Percentiles rank a stretch among this genome's conserved stretches.
Conservation (phyloP, 495 filamentous ascomycete genomes). For the Tuber melanosporum region DNA sequence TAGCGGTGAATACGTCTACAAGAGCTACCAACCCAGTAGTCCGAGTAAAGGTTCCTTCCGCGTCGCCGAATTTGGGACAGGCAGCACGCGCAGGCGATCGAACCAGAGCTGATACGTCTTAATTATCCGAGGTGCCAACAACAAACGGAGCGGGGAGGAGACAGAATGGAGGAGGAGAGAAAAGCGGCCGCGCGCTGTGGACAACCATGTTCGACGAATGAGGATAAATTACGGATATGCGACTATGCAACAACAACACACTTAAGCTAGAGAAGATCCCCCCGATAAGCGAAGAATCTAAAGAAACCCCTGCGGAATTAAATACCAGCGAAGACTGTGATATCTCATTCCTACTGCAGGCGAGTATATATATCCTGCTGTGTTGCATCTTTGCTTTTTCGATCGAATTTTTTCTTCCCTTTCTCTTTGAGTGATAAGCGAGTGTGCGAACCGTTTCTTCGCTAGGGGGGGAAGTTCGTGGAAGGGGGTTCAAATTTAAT, state of each 20-base stretch:
- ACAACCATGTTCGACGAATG: neutral
- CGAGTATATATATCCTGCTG: neutral
- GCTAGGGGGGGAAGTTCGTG: neutral
- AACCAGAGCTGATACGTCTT: constrained; percentile 28
- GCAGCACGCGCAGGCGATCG: constrained; percentile 26
- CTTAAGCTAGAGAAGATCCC: neutral
- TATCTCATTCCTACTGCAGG: neutral
- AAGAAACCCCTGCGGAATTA: neutral
- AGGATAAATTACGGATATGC: neutral
- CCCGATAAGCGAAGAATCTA: neutral
- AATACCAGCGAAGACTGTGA: neutral
- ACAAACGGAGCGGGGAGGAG: neutral
- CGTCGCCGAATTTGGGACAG: constrained; percentile 25
- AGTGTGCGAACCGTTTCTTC: neutral
- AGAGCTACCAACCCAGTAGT: constrained; percentile 32
- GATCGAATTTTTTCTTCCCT: neutral
- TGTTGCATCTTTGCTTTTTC: neutral
- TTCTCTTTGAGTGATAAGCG: neutral
- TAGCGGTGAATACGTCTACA: constrained; percentile 41
- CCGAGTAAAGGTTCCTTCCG: constrained; percentile 39
- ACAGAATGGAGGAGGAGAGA: neutral
- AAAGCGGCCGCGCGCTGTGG: neutral
- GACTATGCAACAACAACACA: neutral
- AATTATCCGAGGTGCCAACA: constrained; percentile 6
- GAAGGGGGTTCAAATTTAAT: neutral